These are phyloP conservation scores for Candida multigemmis DNA, from an alignment of 805 yeast species.

Conservation along the genomic window DNA sequence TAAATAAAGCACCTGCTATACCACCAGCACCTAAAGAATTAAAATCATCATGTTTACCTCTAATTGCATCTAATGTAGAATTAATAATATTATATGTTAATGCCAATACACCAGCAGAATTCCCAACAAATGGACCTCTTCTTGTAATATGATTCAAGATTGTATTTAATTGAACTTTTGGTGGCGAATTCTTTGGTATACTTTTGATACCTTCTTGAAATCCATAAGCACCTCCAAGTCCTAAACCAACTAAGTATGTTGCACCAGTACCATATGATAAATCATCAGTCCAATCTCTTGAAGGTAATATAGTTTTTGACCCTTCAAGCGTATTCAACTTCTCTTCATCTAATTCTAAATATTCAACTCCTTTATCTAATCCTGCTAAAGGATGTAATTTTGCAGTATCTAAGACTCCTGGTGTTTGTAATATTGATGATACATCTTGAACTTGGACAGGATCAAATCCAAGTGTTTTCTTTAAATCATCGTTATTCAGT, in stretches of 20 bases:
- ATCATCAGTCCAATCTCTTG: conserved; percentile 98
- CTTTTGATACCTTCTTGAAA: conserved; percentile 75
- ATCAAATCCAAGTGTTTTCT: conserved; percentile 48
- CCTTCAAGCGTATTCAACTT: conserved; percentile 71
- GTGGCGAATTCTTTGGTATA: conserved; percentile 68
- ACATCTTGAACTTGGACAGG: conserved; percentile 58
- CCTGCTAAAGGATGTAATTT: conserved; percentile 90
- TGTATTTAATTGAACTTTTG: conserved; percentile 80
- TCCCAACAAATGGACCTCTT: conserved; percentile 94
- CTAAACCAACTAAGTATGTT: conserved; percentile 78
- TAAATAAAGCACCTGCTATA: conserved; percentile 84
- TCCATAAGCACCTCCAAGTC: conserved; percentile 85
- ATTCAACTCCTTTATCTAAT: conserved; percentile 81
- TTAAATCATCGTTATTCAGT: conserved; percentile 9
- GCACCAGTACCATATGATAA: conserved; percentile 97
- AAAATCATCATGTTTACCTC: conserved; percentile 83
- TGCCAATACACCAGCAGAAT: conserved; percentile 91
- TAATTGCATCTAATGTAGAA: conserved; percentile 64
- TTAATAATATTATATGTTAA: conserved; percentile 80
- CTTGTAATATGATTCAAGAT: conserved; percentile 86
- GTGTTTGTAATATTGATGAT: conserved; percentile 49
- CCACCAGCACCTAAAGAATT: conserved; percentile 89
- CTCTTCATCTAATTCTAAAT: conserved; percentile 79
- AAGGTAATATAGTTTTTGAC: conserved; percentile 82
- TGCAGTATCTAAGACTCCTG: conserved; percentile 51